These are phyloP conservation scores for Nicotiana undulata DNA, from an alignment of 257 asterid genomes.

Conservation along the genomic window DNA sequence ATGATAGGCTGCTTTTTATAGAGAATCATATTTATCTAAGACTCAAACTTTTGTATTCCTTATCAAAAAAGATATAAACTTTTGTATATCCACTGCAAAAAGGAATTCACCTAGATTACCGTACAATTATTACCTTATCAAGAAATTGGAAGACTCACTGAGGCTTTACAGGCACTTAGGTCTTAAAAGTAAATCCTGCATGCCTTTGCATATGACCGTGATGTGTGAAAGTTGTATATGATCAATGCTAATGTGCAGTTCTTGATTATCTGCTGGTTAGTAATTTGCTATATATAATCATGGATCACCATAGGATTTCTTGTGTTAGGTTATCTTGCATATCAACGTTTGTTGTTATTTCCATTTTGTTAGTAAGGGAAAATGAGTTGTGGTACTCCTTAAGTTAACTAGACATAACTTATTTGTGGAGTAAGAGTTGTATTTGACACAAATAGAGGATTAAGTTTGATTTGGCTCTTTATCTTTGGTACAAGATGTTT, in stretches of 20 bases:
- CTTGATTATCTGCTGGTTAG: constrained; percentile 1
- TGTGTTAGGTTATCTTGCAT: background rate
- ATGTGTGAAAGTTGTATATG: background rate
- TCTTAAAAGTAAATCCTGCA: background rate
- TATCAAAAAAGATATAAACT: background rate
- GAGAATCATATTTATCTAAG: background rate
- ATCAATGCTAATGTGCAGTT: background rate
- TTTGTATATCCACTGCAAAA: background rate
- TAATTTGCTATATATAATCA: background rate
- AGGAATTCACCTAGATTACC: background rate
- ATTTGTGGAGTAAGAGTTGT: background rate
- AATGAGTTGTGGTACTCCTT: background rate
- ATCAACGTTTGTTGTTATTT: background rate
- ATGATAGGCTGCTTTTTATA: background rate
- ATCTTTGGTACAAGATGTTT: background rate
- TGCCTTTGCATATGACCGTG: background rate
- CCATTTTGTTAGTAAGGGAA: background rate
- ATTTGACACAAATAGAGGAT: background rate
- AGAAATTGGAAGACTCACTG: background rate
- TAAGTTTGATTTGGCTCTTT: background rate
- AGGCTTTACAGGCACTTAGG: background rate
- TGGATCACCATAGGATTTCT: background rate
- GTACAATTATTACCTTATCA: background rate
- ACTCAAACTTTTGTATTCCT: background rate
- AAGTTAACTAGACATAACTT: background rate